Evolutionary conservation across 345 rosid species (phyloP).

Genomic region (Eucalyptus decipiens): DNA sequence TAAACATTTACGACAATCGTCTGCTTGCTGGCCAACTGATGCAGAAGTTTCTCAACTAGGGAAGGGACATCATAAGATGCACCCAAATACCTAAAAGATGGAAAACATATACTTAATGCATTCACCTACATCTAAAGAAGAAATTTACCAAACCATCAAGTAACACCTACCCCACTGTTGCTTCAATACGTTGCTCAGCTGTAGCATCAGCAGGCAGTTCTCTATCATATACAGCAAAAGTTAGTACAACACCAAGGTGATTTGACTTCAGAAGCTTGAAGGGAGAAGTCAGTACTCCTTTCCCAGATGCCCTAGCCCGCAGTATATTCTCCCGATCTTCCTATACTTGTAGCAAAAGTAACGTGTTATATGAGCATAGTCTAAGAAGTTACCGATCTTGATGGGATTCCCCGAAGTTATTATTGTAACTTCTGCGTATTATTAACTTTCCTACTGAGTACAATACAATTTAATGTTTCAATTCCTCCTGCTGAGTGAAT

Average conservation of each 20-base stretch:
- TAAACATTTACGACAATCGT: constrained; percentile 82
- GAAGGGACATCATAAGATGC: constrained; percentile 98
- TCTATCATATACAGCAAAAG: constrained; percentile 77
- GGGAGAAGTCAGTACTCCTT: constrained; percentile 94
- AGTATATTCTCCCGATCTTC: constrained; percentile 92
- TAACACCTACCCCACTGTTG: constrained; percentile 64
- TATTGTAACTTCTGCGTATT: not conserved
- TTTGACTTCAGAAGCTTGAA: constrained; percentile 90
- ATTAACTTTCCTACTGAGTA: not conserved
- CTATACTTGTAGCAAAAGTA: constrained; percentile 15
- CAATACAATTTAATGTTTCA: not conserved
- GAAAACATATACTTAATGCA: not conserved
- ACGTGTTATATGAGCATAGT: not conserved
- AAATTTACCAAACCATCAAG: not conserved
- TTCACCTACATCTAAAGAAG: not conserved
- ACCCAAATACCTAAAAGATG: constrained; percentile 65
- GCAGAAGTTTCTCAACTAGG: constrained; percentile 88
- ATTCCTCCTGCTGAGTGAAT: not conserved
- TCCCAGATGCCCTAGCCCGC: constrained; percentile 90
- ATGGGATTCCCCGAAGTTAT: not conserved
- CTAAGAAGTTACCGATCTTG: not conserved
- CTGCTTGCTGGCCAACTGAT: constrained; percentile 91
- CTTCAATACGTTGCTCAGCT: constrained; percentile 55
- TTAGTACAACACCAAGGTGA: constrained; percentile 86
- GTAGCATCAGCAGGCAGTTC: constrained; percentile 63